Conservation (phyloP, 108 stramenopile genomes). For the Tribonema minus region DNA sequence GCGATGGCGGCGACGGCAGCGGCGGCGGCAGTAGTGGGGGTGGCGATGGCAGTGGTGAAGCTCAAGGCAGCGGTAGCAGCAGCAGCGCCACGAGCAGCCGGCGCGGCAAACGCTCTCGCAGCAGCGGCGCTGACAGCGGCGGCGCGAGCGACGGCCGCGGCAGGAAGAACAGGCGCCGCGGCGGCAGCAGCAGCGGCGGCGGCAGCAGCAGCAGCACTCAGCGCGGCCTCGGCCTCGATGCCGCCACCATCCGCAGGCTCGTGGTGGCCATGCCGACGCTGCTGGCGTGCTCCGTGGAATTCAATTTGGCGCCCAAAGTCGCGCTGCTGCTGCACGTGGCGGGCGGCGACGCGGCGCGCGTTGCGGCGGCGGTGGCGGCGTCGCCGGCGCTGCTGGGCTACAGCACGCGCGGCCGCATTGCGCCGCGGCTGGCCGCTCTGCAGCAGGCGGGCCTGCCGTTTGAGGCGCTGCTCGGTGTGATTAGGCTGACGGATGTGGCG, state of each 20-base stretch:
- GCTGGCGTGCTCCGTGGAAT: not conserved
- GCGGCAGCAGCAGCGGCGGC: too few relatives aligned
- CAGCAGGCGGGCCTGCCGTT: not conserved
- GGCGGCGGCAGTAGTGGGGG: too few relatives aligned
- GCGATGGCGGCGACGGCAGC: not conserved
- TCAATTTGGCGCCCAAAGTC: constrained; percentile 19
- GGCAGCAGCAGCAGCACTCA: too few relatives aligned
- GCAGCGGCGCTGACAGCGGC: too few relatives aligned
- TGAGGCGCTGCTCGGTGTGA: not conserved
- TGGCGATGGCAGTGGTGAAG: too few relatives aligned
- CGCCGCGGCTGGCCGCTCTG: constrained; percentile 4
- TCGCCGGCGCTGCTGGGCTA: not conserved
- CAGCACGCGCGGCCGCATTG: constrained; percentile 3
- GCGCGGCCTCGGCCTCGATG: not conserved
- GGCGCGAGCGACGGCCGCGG: too few relatives aligned
- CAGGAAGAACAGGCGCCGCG: too few relatives aligned
- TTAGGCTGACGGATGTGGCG: not conserved
- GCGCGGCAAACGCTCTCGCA: too few relatives aligned
- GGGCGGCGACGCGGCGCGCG: not conserved
- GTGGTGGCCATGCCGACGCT: not conserved
- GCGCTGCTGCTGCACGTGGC: not conserved
- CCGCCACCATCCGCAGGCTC: not conserved
- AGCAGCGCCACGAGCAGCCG: too few relatives aligned
- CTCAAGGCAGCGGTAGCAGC: too few relatives aligned
- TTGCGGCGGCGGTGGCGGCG: not conserved